Base-by-base conservation (phyloP, 148 eudicot species). In the Vaccinium myrtillus region DNA sequence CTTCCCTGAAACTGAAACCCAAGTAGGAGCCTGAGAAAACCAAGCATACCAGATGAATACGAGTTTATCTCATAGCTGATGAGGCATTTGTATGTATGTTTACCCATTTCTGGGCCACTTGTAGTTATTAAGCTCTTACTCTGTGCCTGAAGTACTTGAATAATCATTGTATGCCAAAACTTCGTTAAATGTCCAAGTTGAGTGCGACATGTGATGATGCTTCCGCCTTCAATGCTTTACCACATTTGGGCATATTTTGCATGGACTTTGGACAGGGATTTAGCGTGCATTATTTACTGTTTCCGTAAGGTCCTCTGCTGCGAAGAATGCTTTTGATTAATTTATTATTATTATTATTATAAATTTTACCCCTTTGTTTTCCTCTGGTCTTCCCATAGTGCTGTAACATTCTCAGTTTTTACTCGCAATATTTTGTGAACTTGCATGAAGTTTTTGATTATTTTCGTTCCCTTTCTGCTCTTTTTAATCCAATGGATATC, bases 1-100 rank as follows among this genome's bases (percentile, higher is more conserved):
- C 93, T 65, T 85, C 98, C 70, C 91, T 94, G 80, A 93, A 94
- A 84, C 84, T 93, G 91, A 91, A 94, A 19, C 91, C 95, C 6
- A 90, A 86, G 87, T 87, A 86, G 71, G 75, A 82, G 82, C n/a
- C 15, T 27, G 32, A 27, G 81, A n/a, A 11, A 53, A 13, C 53
- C 25, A 78, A 78, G 63, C 77, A 69, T 3, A 53, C 77, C 11
- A 36, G 43, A 84, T 13, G 77, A 3, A 50, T 12, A 67, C 25
- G 23, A 48, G 16, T 48, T 49, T 23, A 25, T 67, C n/a, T 25
- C 74, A 21, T 13, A 43, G 21, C 58, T 6, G 61, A 82, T 50
- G 61, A 15, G 8, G 18, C 12, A 27, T 8, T 67, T 82, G 49
- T 82, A 50, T 16, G 48, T 82, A 65, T 8, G 15, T 65, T 63